Evolutionary conservation across 2,329 filamentous ascomycete species (phyloP).

Genomic region (Aspergillus pseudonomiae): DNA sequence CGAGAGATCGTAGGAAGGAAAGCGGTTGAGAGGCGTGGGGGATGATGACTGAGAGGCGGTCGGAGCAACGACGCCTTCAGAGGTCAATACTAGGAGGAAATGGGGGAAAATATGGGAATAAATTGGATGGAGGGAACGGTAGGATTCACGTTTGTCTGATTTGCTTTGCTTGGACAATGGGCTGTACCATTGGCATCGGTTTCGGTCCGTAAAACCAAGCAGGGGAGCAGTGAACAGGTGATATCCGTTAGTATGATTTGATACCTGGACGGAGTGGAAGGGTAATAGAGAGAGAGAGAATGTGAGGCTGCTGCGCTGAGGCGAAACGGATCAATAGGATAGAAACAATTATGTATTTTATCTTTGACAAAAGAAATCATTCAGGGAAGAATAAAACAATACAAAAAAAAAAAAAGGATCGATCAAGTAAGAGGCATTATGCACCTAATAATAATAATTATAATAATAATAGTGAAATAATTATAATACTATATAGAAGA

Average conservation of each 20-base stretch:
- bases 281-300: not conserved
- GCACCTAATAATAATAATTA: not conserved
- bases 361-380: not conserved
- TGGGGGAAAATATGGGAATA: not conserved
- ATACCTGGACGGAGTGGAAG: not conserved
- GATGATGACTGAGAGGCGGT: conserved; percentile 29
- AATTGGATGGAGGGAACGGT: conserved; percentile 10
- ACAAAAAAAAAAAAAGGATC: not conserved
- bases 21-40: conserved; percentile 23
- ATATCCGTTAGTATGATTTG: not conserved
- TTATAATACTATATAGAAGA: not conserved
- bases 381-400: not conserved
- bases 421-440: not conserved
- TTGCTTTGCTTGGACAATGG: conserved; percentile 8
- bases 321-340: not conserved
- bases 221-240: not conserved
- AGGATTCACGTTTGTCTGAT: conserved; percentile 14
- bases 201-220: not conserved
- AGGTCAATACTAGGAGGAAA: not conserved
- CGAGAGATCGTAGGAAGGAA: conserved; percentile 5
- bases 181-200: conserved; percentile 3
- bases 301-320: not conserved
- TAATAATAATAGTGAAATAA: not conserved
- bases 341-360: not conserved
- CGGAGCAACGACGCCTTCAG: conserved; percentile 22